Conservation (phyloP, 495 filamentous ascomycete genomes). For the Lophiotrema nucula region DNA sequence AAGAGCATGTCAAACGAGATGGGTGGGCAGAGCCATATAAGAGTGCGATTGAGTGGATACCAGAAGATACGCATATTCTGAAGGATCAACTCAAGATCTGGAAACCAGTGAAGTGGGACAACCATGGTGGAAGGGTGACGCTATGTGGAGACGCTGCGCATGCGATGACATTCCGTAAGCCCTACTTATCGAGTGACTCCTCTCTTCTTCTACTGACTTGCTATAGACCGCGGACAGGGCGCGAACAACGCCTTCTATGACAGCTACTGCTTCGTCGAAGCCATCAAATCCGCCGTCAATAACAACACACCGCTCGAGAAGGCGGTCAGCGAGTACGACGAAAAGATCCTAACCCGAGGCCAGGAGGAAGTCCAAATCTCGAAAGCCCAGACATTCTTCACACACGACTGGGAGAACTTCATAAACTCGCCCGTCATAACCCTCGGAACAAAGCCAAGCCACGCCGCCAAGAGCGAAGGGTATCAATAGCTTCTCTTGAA, state of each 20-base stretch:
- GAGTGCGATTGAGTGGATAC: constrained; percentile 45
- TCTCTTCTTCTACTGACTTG: background rate
- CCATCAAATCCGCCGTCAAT: constrained; percentile 3
- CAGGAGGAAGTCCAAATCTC: constrained; percentile 23
- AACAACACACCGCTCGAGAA: background rate
- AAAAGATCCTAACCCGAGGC: constrained; percentile 10
- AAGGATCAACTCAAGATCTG: constrained; percentile 42
- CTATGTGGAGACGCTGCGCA: constrained; percentile 62
- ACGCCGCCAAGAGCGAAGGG: constrained; percentile 11
- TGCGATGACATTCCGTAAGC: constrained; percentile 63
- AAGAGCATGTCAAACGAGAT: constrained; percentile 38
- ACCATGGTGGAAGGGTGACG: constrained; percentile 47
- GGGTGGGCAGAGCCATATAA: constrained; percentile 44
- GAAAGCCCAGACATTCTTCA: constrained; percentile 20
- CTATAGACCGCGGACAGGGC: constrained; percentile 54
- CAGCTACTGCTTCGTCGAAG: constrained; percentile 13
- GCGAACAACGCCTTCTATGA: constrained; percentile 49
- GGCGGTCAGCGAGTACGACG: constrained; percentile 15
- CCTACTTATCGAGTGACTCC: background rate
- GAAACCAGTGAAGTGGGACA: constrained; percentile 51
- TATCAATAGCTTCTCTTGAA: no score
- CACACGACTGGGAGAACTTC: constrained; percentile 22
- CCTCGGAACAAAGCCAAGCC: constrained; percentile 18
- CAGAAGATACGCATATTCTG: constrained; percentile 47
- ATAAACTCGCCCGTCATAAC: constrained; percentile 14